Percentiles rank a stretch among this genome's conserved stretches.
Conservation (phyloP, 164 flowering plant genomes). For the Sedum album region DNA sequence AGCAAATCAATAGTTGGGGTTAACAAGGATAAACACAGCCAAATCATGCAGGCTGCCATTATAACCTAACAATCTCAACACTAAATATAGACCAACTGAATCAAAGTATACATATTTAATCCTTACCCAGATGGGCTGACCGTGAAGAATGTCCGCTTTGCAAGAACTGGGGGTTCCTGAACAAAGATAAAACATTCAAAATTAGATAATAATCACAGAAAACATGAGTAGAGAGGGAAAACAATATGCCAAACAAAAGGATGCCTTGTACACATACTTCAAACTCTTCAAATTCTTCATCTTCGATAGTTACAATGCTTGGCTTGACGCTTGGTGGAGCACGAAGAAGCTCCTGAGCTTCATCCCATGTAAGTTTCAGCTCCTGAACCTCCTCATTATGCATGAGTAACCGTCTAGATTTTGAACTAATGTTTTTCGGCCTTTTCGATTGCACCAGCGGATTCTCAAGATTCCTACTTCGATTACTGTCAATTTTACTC, state of each 20-base stretch:
- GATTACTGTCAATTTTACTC: conserved; percentile 24
- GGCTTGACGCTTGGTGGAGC: conserved; percentile 75
- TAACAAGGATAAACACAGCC: no score
- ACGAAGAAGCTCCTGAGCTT: conserved; percentile 89
- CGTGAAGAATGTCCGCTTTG: conserved; percentile 73
- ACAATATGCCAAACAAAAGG: background rate
- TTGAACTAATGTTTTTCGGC: conserved; percentile 65
- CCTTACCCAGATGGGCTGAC: conserved; percentile 66
- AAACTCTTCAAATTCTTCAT: no score
- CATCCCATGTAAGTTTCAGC: conserved; percentile 90
- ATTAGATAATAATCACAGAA: no score
- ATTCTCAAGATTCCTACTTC: conserved; percentile 19
- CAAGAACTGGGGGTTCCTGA: conserved; percentile 92
- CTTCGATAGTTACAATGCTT: no score
- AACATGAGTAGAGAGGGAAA: background rate
- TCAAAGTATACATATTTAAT: background rate
- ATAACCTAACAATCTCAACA: background rate
- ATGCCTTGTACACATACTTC: conserved; percentile 26
- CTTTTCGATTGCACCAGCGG: conserved; percentile 25
- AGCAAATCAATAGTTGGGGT: no score
- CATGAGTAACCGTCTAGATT: conserved; percentile 77
- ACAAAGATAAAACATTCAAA: background rate
- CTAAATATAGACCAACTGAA: background rate
- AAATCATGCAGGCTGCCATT: no score
- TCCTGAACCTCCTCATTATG: conserved; percentile 78